Conservation (phyloP, 805 yeast species). For the Myxozyma mucilagina region DNA sequence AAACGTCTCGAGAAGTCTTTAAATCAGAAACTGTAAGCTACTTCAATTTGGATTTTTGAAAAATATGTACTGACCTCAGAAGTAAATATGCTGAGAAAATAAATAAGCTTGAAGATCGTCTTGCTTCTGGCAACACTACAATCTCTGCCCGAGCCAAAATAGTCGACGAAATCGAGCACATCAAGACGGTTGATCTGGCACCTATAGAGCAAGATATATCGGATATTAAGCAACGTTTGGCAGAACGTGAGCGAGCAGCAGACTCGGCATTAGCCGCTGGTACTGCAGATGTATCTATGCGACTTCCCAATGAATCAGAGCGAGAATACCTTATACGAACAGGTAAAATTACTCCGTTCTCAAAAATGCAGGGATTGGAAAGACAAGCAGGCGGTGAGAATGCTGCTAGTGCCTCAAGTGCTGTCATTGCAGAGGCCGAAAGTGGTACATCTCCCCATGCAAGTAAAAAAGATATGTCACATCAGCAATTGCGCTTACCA, state of each 20-base stretch:
- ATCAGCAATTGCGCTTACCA: conserved; percentile 26
- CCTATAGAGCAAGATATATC: conserved; percentile 60
- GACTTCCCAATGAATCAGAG: conserved; percentile 71
- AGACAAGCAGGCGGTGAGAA: conserved; percentile 39
- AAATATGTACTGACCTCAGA: neutral
- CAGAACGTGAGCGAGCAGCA: conserved; percentile 36
- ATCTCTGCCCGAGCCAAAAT: conserved; percentile 63
- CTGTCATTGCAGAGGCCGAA: neutral
- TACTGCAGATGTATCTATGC: conserved; percentile 34
- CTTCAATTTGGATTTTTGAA: neutral
- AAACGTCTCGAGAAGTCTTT: conserved; percentile 71
- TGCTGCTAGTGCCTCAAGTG: conserved; percentile 19
- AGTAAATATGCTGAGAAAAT: conserved; percentile 49
- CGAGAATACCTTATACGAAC: conserved; percentile 80
- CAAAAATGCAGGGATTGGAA: conserved; percentile 61
- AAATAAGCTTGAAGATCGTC: conserved; percentile 49
- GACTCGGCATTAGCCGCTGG: conserved; percentile 2
- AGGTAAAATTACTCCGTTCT: conserved; percentile 93
- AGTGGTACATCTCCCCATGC: conserved; percentile 3
- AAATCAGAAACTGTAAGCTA: conserved; percentile 42
- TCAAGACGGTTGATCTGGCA: conserved; percentile 51
- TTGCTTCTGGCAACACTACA: conserved; percentile 56
- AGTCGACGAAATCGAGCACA: conserved; percentile 53
- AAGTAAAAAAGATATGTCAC: conserved; percentile 15
- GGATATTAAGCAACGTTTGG: conserved; percentile 58